Percentiles rank a stretch among this genome's conserved stretches.
phyloP scores from a whole-genome alignment of 2,329 filamentous ascomycete genomes.

The Cercospora beticola region DNA sequence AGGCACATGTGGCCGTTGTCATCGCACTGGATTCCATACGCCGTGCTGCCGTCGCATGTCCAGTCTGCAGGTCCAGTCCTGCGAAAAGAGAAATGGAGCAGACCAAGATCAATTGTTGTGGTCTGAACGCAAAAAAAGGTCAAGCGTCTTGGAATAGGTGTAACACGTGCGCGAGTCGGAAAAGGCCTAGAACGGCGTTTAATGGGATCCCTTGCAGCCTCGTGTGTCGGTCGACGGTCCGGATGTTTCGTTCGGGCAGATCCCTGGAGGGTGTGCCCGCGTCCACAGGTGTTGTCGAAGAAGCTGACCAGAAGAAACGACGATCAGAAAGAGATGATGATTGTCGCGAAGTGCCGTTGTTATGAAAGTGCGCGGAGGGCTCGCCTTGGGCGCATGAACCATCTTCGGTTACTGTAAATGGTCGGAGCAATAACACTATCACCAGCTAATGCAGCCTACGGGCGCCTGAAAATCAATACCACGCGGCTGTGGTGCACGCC shows the following conservation, averaged over 20 bases:
- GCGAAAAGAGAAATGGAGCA: neutral
- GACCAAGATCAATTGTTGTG: neutral
- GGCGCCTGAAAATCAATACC: neutral
- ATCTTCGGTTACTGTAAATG: neutral
- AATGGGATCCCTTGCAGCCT: conserved; percentile 24
- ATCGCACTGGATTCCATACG: conserved; percentile 30
- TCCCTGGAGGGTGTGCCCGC: conserved; percentile 5
- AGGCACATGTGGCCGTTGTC: conserved; percentile 26
- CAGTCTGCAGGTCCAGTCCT: conserved; percentile 11
- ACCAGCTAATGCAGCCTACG: conserved; percentile 5
- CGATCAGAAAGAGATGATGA: conserved; percentile 21
- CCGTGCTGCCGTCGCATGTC: conserved; percentile 27
- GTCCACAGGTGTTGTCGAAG: conserved; percentile 10
- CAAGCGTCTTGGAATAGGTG: neutral
- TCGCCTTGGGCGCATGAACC: conserved; percentile 2
- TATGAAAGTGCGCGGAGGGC: neutral
- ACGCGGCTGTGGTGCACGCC: neutral
- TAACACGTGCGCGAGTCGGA: conserved; percentile 10
- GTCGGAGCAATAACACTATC: conserved; percentile 3
- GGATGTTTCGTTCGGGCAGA: conserved; percentile 10
- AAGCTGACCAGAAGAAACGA: conserved; percentile 10
- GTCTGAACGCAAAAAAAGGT: neutral
- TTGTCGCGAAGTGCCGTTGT: conserved; percentile 17
- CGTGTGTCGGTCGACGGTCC: conserved; percentile 21
- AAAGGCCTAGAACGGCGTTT: conserved; percentile 19